Conservation (phyloP, 2,329 filamentous ascomycete genomes). For the Penicillium sp. region DNA sequence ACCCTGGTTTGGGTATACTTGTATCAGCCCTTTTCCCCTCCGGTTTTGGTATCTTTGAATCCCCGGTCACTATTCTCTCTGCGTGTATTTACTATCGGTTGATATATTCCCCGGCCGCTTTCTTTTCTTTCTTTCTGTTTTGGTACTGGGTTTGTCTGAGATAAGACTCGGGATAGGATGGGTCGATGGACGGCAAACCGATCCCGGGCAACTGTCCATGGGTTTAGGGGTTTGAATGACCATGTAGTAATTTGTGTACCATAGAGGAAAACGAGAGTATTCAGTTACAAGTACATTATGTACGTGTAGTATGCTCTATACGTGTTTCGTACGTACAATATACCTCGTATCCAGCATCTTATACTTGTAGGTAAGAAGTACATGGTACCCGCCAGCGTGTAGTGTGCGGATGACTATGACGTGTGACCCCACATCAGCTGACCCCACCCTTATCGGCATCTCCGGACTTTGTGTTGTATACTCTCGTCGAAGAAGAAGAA, state of each 20-base stretch:
- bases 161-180: slow-evolving; percentile 12
- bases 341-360: too few species aligned
- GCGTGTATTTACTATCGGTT: slow-evolving; percentile 32
- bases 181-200: slow-evolving; percentile 5
- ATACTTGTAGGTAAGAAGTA: too few species aligned
- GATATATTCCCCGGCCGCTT: slow-evolving; percentile 24
- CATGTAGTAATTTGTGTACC: slow-evolving; percentile 30
- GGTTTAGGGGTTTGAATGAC: slow-evolving; percentile 12
- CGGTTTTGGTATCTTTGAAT: slow-evolving; percentile 17
- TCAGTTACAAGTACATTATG: not conserved
- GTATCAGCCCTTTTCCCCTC: slow-evolving; percentile 18
- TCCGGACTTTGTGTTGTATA: not conserved
- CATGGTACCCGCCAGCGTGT: not conserved
- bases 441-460: slow-evolving; percentile 11
- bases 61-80: slow-evolving; percentile 21
- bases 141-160: slow-evolving; percentile 14
- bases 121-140: slow-evolving; percentile 17
- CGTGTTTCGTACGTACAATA: not conserved
- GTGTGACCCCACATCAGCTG: slow-evolving; percentile 12
- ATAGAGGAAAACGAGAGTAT: slow-evolving; percentile 28
- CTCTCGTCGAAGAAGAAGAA: not conserved
- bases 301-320: not conserved
- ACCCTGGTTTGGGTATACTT: slow-evolving; percentile 15
- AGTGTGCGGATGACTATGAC: slow-evolving; percentile 11
- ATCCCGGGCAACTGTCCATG: slow-evolving; percentile 14